A percentile compares a stretch with the other conserved stretches of the same genome.
These are phyloP conservation scores for Aureobasidium sp. DNA, from an alignment of 2,329 filamentous ascomycete species.

Conservation along the genomic window DNA sequence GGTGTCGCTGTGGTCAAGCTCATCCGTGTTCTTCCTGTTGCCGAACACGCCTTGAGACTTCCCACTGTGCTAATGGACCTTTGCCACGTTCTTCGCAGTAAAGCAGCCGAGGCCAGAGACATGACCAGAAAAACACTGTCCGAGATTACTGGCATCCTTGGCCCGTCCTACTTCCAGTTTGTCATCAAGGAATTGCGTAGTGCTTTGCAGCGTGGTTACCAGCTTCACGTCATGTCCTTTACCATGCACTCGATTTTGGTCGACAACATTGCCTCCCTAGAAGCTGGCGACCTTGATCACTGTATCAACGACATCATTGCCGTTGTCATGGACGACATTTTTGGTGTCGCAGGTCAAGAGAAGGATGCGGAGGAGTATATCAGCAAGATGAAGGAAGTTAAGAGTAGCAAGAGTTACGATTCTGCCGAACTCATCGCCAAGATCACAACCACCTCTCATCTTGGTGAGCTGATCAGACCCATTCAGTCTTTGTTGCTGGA, in stretches of 20 bases:
- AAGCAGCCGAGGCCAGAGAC: slow-evolving; percentile 79
- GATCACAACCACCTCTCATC: slow-evolving; percentile 63
- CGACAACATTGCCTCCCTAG: slow-evolving; percentile 59
- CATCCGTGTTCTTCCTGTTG: slow-evolving; percentile 65
- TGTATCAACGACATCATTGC: slow-evolving; percentile 69
- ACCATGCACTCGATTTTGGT: slow-evolving; percentile 89
- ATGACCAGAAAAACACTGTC: slow-evolving; percentile 81
- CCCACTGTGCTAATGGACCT: slow-evolving; percentile 84
- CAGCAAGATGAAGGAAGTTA: slow-evolving; percentile 94
- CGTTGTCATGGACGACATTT: slow-evolving; percentile 95
- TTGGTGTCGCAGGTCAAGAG: slow-evolving; percentile 83
- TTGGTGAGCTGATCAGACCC: slow-evolving; percentile 69
- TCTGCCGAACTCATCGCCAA: slow-evolving; percentile 90
- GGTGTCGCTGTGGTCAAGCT: slow-evolving; percentile 84
- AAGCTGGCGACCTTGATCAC: slow-evolving; percentile 80
- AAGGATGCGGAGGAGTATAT: slow-evolving; percentile 96
- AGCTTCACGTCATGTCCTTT: slow-evolving; percentile 89
- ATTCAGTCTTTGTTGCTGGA: slow-evolving; percentile 71
- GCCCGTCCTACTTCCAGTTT: slow-evolving; percentile 77
- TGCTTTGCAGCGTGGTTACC: slow-evolving; percentile 76
- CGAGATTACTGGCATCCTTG: slow-evolving; percentile 72
- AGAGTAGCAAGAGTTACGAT: slow-evolving; percentile 95
- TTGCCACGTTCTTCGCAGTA: slow-evolving; percentile 83
- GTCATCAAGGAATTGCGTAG: slow-evolving; percentile 84
- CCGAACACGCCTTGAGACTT: slow-evolving; percentile 64